These are phyloP conservation scores for Eucalyptus globulus DNA, from an alignment of 345 rosid genomes.

Conservation along the genomic window DNA sequence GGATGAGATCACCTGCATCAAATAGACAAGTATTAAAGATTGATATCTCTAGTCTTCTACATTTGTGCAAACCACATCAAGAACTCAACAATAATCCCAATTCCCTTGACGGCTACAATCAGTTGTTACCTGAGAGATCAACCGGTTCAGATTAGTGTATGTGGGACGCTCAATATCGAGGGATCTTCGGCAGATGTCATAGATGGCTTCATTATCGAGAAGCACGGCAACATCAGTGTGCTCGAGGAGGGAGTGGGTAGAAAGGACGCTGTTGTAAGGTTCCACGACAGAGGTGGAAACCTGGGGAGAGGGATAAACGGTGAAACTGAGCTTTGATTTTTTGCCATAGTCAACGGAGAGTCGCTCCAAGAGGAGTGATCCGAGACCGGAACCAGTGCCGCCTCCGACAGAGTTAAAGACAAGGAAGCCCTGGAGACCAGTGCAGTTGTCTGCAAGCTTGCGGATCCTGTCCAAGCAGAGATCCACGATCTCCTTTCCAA, in stretches of 20 bases:
- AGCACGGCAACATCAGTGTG: constrained; percentile 8
- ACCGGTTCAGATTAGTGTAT: constrained; percentile 8
- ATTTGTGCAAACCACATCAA: background rate
- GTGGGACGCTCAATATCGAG: constrained; percentile 14
- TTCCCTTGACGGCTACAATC: background rate
- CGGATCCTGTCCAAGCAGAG: constrained; percentile 14
- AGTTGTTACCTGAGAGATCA: constrained; percentile 4
- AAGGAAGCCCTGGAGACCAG: constrained; percentile 12
- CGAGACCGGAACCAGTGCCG: constrained; percentile 11
- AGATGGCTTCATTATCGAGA: constrained; percentile 2
- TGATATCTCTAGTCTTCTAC: background rate
- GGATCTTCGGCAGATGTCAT: constrained; percentile 10
- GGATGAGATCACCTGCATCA: constrained; percentile 5
- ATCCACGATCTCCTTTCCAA: constrained; percentile 13
- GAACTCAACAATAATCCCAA: background rate
- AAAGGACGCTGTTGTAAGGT: constrained; percentile 4
- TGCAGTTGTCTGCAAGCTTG: constrained; percentile 15
- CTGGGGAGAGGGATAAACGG: constrained; percentile 10
- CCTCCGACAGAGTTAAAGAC: constrained; percentile 11
- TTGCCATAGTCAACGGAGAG: background rate
- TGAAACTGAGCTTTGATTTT: constrained; percentile 5
- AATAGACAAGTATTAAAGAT: background rate
- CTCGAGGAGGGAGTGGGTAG: constrained; percentile 6
- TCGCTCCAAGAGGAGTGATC: constrained; percentile 4
- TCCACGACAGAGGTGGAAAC: constrained; percentile 12